Evolutionary conservation across 169 alveolate genomes (phyloP).

Genomic region (Plasmodium gaboni): DNA sequence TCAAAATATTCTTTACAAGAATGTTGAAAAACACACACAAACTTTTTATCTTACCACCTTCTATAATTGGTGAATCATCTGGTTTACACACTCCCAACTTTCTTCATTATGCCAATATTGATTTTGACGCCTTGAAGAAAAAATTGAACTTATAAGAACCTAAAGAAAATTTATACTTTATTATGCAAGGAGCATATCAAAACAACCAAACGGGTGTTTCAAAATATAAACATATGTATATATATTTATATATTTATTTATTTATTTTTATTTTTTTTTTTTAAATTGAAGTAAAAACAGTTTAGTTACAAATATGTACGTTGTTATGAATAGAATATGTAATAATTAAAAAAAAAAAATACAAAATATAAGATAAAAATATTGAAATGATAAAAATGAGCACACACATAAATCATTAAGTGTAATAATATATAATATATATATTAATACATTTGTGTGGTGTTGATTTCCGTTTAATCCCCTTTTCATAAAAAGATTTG

Average conservation of each 20-base stretch:
- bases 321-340: neutral
- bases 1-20: conserved; percentile 42
- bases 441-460: too few relatives aligned
- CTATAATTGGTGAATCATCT: conserved; percentile 39
- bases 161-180: too few relatives aligned
- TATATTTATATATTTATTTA: too few relatives aligned
- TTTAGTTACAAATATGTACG: too few relatives aligned
- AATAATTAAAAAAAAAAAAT: neutral
- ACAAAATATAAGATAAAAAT: neutral
- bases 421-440: too few relatives aligned
- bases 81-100: conserved; percentile 16
- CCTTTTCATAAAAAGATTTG: conserved; percentile 39
- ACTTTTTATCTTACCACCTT: conserved; percentile 58
- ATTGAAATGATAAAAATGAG: too few relatives aligned
- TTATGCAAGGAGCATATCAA: too few relatives aligned
- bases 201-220: too few relatives aligned
- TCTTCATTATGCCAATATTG: conserved; percentile 23
- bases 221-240: too few relatives aligned
- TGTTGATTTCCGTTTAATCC: neutral
- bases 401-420: too few relatives aligned
- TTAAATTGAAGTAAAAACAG: neutral
- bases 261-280: neutral
- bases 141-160: neutral
- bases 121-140: conserved; percentile 11
- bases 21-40: conserved; percentile 47